Conservation (phyloP, 2,329 filamentous ascomycete species). For the Colletotrichum tofieldiae region DNA sequence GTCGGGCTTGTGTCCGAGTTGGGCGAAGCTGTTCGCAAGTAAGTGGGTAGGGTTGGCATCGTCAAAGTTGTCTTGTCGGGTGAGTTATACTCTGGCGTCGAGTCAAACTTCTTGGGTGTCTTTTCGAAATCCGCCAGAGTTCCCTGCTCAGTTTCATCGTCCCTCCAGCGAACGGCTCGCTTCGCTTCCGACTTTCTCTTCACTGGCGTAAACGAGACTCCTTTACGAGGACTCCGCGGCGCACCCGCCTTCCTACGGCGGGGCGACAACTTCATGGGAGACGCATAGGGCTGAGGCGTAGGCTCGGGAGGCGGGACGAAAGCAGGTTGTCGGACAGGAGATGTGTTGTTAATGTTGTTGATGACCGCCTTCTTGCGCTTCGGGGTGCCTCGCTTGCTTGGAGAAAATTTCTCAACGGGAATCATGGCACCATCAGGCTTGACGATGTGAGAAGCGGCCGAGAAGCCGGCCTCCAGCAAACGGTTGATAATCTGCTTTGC, state of each 20-base stretch:
- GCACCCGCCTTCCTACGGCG: conserved; percentile 79
- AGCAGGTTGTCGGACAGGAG: conserved; percentile 62
- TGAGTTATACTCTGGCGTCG: conserved; percentile 68
- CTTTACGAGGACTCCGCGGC: conserved; percentile 68
- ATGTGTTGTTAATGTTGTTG: conserved; percentile 56
- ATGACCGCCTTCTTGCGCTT: conserved; percentile 76
- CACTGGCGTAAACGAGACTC: conserved; percentile 84
- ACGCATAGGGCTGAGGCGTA: conserved; percentile 53
- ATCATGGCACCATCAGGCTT: conserved; percentile 84
- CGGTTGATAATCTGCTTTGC: conserved; percentile 84
- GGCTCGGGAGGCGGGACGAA: conserved; percentile 53
- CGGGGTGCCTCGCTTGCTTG: conserved; percentile 81
- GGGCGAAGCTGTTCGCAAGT: conserved; percentile 60
- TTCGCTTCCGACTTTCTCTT: conserved; percentile 82
- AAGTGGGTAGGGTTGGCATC: conserved; percentile 65
- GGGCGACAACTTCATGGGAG: conserved; percentile 85
- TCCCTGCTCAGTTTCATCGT: conserved; percentile 87
- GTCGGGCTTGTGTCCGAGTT: conserved; percentile 71
- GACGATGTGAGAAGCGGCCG: conserved; percentile 85
- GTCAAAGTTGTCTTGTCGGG: conserved; percentile 58
- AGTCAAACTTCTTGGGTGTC: conserved; percentile 80
- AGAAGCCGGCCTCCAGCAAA: conserved; percentile 82
- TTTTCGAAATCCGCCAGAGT: conserved; percentile 91
- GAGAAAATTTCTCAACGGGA: conserved; percentile 77
- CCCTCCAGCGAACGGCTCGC: conserved; percentile 90